Evolutionary conservation across 2,329 filamentous ascomycete genomes (phyloP), one percentile per base, ranked within the genome.

Genomic region (Ophiostoma piceae): DNA sequence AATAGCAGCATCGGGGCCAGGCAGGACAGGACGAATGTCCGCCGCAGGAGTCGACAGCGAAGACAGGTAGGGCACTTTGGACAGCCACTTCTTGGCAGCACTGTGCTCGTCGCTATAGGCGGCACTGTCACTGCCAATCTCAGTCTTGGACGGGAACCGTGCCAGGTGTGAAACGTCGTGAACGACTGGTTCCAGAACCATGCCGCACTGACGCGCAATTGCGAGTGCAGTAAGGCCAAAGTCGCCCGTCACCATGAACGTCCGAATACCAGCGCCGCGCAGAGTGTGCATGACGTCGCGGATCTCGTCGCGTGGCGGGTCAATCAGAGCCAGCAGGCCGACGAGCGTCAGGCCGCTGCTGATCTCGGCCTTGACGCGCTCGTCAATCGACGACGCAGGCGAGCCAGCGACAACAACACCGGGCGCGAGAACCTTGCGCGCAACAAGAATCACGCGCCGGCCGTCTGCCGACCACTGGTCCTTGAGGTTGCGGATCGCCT

Each of bases 181-280:
- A 4, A 47, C 43, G 7, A n/a, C 43, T n/a, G 43, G 43, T 16
- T 47, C 16, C 12, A 47, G 43, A n/a, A 93, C 83, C 75, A 92
- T 92, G 9, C 90, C 88, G 71, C 89, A 91, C 69, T 92, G 43
- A 8, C 43, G 43, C 16, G 43, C 86, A 2, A 84, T 82, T 0
- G 90, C 90, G 72, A 94, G 83, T 0, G 91, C 90, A 0, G 91
- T 94, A 19, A 92, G 83, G 35, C 88, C 88, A 76, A 91, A 92
- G 75, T 94, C 91, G 11, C 91, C 90, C 1, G 91, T 94, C 0
- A 93, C 90, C 90, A 94, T 94, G 77, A 91, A 89, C 37, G 92
- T 87, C 19, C 88, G 83, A 69, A 94, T 90, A 1, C 89, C 89
- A 3, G 91, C 91, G 1, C 85, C 82, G 14, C 90, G 85, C 19